Evolutionary conservation across 2,329 filamentous ascomycete genomes (phyloP).

Genomic region (Cladosporium phlei): DNA sequence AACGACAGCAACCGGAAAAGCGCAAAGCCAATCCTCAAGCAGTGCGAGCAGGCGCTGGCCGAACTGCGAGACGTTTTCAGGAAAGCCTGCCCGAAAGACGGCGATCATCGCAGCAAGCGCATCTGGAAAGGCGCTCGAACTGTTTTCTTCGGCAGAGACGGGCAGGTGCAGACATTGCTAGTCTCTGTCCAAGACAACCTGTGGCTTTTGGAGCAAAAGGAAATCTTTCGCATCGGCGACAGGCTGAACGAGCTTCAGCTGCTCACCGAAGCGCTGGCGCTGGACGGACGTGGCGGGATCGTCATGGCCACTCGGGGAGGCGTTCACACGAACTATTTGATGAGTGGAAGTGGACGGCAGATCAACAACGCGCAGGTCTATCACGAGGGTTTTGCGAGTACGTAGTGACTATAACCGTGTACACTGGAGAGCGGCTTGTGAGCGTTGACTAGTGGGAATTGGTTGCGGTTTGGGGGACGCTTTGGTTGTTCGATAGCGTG

Average conservation of each 20-base stretch:
- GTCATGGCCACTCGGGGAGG: neutral
- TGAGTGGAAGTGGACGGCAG: neutral
- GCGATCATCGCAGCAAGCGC: slow-evolving; percentile 12
- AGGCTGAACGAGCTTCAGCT: slow-evolving; percentile 12
- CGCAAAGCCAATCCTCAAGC: slow-evolving; percentile 8
- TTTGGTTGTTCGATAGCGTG: no score
- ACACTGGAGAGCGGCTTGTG: no score
- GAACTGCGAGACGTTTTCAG: slow-evolving; percentile 11
- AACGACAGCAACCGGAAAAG: neutral
- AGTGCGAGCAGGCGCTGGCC: slow-evolving; percentile 10
- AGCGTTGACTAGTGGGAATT: no score
- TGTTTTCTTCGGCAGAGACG: slow-evolving; percentile 15
- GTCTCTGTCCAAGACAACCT: neutral
- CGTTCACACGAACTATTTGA: neutral
- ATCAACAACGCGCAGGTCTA: neutral
- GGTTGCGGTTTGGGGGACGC: no score
- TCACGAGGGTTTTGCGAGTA: neutral
- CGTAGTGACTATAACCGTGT: no score
- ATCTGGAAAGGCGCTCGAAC: slow-evolving; percentile 15
- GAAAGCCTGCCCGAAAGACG: slow-evolving; percentile 14
- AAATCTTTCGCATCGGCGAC: slow-evolving; percentile 13
- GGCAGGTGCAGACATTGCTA: slow-evolving; percentile 14
- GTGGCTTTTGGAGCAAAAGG: neutral
- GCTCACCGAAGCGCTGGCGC: slow-evolving; percentile 8
- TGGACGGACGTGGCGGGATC: neutral